Percentiles rank a stretch among this genome's conserved stretches.
Evolutionary conservation across 306 rosid species (phyloP).

Genomic region (Dryas drummondii): DNA sequence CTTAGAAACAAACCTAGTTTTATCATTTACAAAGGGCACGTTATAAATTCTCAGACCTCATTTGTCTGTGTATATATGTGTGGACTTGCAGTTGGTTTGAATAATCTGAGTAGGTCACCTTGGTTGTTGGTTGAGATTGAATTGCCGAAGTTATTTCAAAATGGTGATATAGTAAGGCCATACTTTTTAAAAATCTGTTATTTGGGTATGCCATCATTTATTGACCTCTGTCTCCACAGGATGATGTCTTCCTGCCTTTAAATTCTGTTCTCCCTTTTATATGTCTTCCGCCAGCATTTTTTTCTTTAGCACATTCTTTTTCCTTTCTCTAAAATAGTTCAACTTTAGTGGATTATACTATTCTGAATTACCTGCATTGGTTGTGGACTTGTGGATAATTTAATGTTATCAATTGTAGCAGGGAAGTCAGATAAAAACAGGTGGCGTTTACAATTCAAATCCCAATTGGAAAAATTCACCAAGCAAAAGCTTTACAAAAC

Average conservation of each 20-base stretch:
- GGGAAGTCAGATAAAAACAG: conserved; percentile 42
- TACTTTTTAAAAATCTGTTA: not conserved
- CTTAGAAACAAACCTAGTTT: not conserved
- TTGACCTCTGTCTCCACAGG: not conserved
- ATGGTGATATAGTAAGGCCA: not conserved
- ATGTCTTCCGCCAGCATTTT: not conserved
- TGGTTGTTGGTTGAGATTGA: not conserved
- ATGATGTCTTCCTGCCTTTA: not conserved
- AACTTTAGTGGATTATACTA: not conserved
- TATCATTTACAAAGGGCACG: not conserved
- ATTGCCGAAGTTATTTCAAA: not conserved
- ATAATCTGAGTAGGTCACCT: not conserved
- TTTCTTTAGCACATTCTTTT: not conserved
- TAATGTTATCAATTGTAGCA: conserved; percentile 34
- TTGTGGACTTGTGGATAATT: conserved; percentile 2
- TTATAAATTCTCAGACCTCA: not conserved
- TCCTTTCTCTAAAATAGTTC: not conserved
- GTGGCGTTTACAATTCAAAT: conserved; percentile 45
- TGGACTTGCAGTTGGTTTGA: not conserved
- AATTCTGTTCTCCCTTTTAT: not conserved
- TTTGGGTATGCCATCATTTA: not conserved
- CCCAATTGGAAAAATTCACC: conserved; percentile 52
- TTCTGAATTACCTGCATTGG: conserved; percentile 12
- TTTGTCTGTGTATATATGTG: not conserved
- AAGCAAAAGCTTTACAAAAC: conserved; percentile 45